Evolutionary conservation across 2,329 filamentous ascomycete genomes (phyloP).

Genomic region (Colletotrichum filicis): DNA sequence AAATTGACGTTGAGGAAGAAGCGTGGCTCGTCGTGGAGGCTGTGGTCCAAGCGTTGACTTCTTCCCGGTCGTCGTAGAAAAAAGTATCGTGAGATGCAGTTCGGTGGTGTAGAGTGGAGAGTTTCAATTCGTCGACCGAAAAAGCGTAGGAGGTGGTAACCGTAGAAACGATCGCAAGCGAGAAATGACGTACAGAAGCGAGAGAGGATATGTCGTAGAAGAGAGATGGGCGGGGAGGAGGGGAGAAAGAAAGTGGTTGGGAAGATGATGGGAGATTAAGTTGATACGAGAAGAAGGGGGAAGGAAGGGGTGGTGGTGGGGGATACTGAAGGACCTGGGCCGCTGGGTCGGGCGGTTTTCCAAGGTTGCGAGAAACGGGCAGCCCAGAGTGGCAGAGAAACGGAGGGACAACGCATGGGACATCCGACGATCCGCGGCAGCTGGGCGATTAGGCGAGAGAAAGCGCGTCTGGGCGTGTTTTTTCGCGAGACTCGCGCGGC

Average conservation of each 20-base stretch:
- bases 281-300: conserved; percentile 1
- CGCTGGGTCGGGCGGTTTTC: conserved; percentile 14
- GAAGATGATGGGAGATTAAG: conserved; percentile 15
- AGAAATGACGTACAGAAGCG: conserved; percentile 22
- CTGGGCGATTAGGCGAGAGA: not conserved
- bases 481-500: conserved; percentile 29
- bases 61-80: not conserved
- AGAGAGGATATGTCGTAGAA: conserved; percentile 14
- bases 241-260: not conserved
- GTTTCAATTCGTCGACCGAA: conserved; percentile 11
- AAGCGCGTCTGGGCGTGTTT: conserved; percentile 32
- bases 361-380: not conserved
- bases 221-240: not conserved
- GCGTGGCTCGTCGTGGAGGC: not conserved
- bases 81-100: conserved; percentile 8
- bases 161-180: conserved; percentile 29
- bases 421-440: conserved; percentile 14
- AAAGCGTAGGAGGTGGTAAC: conserved; percentile 3
- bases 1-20: not conserved
- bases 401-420: conserved; percentile 12
- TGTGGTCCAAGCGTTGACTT: conserved; percentile 9
- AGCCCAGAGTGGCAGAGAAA: too few relatives aligned
- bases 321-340: not conserved
- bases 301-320: not conserved
- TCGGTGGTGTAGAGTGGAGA: conserved; percentile 35